These are phyloP conservation scores for Myxozyma kluyveri DNA, from an alignment of 805 yeast species.

Conservation along the genomic window DNA sequence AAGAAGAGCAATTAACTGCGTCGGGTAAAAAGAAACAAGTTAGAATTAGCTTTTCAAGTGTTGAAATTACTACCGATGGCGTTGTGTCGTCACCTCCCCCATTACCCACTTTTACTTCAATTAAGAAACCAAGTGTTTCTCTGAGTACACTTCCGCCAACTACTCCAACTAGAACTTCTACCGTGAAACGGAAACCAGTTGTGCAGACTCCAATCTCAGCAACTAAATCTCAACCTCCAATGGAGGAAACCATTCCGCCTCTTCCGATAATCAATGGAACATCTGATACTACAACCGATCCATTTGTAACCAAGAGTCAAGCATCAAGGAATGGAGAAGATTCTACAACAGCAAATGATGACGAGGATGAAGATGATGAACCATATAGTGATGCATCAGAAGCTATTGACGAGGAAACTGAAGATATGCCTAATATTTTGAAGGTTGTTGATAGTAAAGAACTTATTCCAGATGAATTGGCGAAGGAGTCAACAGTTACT, in stretches of 20 bases:
- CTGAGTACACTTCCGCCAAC: background rate
- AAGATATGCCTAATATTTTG: conserved; percentile 7
- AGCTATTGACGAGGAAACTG: background rate
- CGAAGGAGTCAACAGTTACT: background rate
- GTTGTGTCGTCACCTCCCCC: background rate
- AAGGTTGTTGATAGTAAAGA: conserved; percentile 3
- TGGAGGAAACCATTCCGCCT: no score
- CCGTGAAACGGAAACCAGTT: background rate
- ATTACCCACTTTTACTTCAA: background rate
- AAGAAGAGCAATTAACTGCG: conserved; percentile 4
- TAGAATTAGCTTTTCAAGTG: conserved; percentile 16
- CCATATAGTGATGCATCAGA: conserved; percentile 7
- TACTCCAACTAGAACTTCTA: background rate
- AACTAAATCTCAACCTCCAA: no score
- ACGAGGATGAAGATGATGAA: conserved; percentile 3
- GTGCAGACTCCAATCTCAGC: background rate
- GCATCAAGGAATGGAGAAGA: background rate
- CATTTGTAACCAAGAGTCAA: no score
- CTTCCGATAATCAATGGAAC: no score
- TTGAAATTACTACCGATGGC: background rate
- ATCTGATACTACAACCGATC: no score
- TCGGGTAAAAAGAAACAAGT: conserved; percentile 13
- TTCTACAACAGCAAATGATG: background rate
- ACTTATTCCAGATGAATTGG: background rate
- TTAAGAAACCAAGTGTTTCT: background rate